Evolutionary conservation across 148 eudicot genomes (phyloP).

Genomic region (Rhododendron molle): DNA sequence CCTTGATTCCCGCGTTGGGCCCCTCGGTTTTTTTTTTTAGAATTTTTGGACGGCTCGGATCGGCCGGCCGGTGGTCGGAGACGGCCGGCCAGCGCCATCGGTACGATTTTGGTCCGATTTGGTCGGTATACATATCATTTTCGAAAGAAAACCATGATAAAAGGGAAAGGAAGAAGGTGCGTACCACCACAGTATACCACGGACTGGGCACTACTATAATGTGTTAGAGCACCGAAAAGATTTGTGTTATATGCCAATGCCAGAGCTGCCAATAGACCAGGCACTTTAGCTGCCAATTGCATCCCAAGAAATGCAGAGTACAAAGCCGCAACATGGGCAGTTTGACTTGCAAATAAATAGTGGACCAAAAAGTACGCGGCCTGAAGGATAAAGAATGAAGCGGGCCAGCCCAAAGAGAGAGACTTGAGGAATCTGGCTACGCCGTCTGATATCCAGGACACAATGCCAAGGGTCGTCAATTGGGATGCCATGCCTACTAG

Average conservation of each 20-base stretch:
- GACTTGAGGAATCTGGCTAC: conserved; percentile 60
- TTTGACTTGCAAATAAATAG: conserved; percentile 93
- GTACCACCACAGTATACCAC: conserved; percentile 95
- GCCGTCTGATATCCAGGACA: conserved; percentile 76
- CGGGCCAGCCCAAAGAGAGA: conserved; percentile 78
- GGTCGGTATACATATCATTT: too few species aligned
- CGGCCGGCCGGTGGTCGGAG: too few species aligned
- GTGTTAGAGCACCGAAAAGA: conserved; percentile 83
- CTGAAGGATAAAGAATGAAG: conserved; percentile 82
- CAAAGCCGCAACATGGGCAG: conserved; percentile 94
- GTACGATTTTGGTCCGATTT: too few species aligned
- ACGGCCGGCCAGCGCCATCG: too few species aligned
- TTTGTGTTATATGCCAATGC: conserved; percentile 86
- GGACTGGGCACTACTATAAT: conserved; percentile 96
- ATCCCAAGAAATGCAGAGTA: conserved; percentile 90
- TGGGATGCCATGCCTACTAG: conserved; percentile 93
- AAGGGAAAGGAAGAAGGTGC: conserved; percentile 17
- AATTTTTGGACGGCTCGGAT: too few species aligned
- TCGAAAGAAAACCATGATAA: neutral
- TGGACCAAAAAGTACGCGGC: conserved; percentile 83
- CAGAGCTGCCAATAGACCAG: conserved; percentile 72
- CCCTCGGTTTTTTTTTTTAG: too few species aligned
- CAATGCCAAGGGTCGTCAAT: conserved; percentile 75
- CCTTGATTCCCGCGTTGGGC: too few species aligned
- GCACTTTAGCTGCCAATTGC: conserved; percentile 87